Evolutionary conservation across 2,329 filamentous ascomycete genomes (phyloP), one percentile per base, ranked within the genome.

Genomic region (Hypoxylon sp.): DNA sequence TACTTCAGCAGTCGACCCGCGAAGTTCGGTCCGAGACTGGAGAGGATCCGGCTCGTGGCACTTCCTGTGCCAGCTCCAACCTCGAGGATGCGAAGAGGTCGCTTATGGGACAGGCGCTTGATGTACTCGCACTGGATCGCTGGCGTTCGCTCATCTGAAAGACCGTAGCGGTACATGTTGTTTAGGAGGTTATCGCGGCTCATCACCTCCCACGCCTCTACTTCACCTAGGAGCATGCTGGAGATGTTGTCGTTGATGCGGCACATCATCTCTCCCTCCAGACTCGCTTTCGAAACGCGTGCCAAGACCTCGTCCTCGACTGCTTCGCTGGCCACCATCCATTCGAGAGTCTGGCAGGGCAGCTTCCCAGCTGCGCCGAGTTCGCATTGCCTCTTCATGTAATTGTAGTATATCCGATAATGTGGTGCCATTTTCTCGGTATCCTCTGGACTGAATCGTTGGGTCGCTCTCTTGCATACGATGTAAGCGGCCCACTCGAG

Each of bases 31-130:
- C 74, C 76, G 3, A 83, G 69, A 2, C 65, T 61, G 1, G 74
- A 68, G 8, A 84, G 70, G n/a, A 84, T 74, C 3, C 59, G 57
- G 23, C 75, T 74, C 0, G 82, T 84, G 0, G 80, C 75, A 8
- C 76, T 78, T 25, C 81, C 82, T 1, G 80, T 82, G 12, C 82
- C 82, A 8, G 79, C 81, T 59, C 81, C 81, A 11, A 81, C 74
- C 21, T 75, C 73, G 6, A 84, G 68, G 32, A 83, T 77, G 14
- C 75, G 74, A 32, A 80, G 71, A 9, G 74, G 73, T 3, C 72
- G 74, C 65, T 78, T 77, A 23, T 75, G 63, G 21, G 72, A 68
- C 1, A 75, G 67, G 39, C 66, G 69, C 50, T 69, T 71, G 55
- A 75, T 72, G 50, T 73, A 75, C 39, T 74, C 73, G 62, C 71